Evolutionary conservation across 2,329 filamentous ascomycete genomes (phyloP).

Genomic region (Intubia oerlemansii): DNA sequence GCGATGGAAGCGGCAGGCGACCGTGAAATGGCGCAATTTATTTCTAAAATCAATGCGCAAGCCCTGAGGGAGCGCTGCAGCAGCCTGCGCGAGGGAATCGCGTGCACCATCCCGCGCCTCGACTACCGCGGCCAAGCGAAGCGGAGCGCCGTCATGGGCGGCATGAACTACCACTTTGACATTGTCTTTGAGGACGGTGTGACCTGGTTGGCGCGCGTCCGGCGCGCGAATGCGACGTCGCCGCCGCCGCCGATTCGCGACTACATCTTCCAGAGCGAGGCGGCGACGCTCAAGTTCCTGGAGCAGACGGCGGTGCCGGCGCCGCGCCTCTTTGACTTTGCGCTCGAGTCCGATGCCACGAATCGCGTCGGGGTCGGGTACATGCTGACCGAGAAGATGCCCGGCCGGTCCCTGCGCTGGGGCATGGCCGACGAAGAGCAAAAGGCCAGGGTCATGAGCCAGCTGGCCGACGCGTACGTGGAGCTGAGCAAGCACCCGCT

Average conservation of each 20-base stretch:
- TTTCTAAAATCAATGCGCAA: too few relatives aligned
- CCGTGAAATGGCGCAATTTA: too few relatives aligned
- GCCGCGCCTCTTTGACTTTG: constrained; percentile 1
- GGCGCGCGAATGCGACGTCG: not conserved
- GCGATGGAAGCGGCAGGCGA: too few relatives aligned
- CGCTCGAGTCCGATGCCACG: not conserved
- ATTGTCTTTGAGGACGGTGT: constrained; percentile 3
- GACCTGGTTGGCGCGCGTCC: constrained; percentile 3
- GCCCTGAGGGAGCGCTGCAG: too few relatives aligned
- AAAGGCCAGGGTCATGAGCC: constrained; percentile 1
- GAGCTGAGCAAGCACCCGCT: not conserved
- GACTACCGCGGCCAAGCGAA: too few relatives aligned
- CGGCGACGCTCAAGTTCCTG: constrained; percentile 3
- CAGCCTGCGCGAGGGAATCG: too few relatives aligned
- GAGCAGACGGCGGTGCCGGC: not conserved
- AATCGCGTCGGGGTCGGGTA: constrained; percentile 2
- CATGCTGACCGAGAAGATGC: constrained; percentile 3
- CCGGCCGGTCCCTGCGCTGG: constrained; percentile 1
- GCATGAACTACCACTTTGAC: constrained; percentile 3
- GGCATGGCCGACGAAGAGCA: constrained; percentile 1
- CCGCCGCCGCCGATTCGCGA: not conserved
- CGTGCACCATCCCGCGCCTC: too few relatives aligned
- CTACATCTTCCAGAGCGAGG: constrained; percentile 3
- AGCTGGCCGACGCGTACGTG: not conserved
- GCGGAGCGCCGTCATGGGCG: too few relatives aligned